A percentile compares a stretch with the other conserved stretches of the same genome.
Evolutionary conservation across 768 basidiomycete genomes (phyloP).

Genomic region (Auricularia heimuer): DNA sequence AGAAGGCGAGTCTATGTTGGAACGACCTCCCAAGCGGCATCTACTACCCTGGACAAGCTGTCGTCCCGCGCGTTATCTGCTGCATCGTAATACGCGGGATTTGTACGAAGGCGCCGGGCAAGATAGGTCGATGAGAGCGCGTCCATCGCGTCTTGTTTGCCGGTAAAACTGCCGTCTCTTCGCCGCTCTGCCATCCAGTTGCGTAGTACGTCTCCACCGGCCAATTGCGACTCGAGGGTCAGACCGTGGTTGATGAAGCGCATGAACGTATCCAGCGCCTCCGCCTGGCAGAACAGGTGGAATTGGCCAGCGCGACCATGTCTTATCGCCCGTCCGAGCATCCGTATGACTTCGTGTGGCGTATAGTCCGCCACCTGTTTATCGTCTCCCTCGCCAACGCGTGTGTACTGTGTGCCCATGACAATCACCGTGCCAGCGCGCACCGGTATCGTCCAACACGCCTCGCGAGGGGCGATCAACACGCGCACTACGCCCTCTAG

Average conservation of each 20-base stretch:
- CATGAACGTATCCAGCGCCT: constrained; percentile 69
- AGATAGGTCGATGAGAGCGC: constrained; percentile 76
- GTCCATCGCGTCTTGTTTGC: constrained; percentile 65
- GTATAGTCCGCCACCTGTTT: constrained; percentile 73
- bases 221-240: constrained; percentile 75
- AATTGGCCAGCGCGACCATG: constrained; percentile 51
- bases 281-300: constrained; percentile 82
- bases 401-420: constrained; percentile 85
- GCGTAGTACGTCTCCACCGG: constrained; percentile 39
- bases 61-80: constrained; percentile 35
- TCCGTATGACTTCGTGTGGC: constrained; percentile 72
- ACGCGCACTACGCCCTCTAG: constrained; percentile 70
- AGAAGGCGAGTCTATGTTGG: not conserved
- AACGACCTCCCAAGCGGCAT: constrained; percentile 27
- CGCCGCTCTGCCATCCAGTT: constrained; percentile 38
- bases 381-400: constrained; percentile 37
- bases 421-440: constrained; percentile 74
- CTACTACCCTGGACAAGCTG: constrained; percentile 61
- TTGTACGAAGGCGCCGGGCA: constrained; percentile 54
- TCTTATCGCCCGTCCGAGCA: constrained; percentile 82
- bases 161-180: constrained; percentile 28
- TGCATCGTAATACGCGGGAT: constrained; percentile 79
- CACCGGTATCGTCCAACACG: constrained; percentile 85
- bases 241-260: constrained; percentile 83
- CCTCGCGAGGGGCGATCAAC: constrained; percentile 71